Base-by-base conservation (phyloP, 2,329 filamentous ascomycete species). In the Aspergillus sojae region DNA sequence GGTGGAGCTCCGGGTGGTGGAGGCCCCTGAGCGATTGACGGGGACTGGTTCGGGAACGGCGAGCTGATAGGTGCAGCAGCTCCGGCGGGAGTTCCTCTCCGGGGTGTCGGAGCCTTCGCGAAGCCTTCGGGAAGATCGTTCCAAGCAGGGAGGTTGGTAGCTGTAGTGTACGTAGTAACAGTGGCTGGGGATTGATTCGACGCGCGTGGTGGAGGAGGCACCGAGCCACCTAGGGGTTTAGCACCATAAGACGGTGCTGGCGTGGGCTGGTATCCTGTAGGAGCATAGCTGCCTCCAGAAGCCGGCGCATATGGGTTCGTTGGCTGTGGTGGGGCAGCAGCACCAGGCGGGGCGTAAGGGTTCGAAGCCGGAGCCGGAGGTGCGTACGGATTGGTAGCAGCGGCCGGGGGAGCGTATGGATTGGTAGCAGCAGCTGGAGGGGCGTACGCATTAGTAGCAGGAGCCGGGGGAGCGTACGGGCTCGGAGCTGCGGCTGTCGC, bases 61-160 rank as follows among this genome's bases (percentile, higher is more conserved):
- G 91, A 88, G n/a, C 84, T 87, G 57, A 93, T 88, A 3, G 90
- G 83, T 58, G 88, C 86, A 50, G 80, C 74, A 36, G 74, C 74
- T 23, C 88, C 82, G 61, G 84, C 88, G 2, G 94, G 93, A 1
- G 94, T 97, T 53, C 85, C 84, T 74, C 90, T 88, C 68, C 94
- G 88, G 26, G 89, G 85, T 16, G 87, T 85, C n/a, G 90, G 85
- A 60, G 86, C 82, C 81, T 94, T 92, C 53, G 87, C 85, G 53
- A 98, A 88, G 61, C 81, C 91, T 72, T 97, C 86, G 1, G 95
- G 95, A 58, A 96, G 90, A 77, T 99, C 95, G 71, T 99, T 99
- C 95, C 95, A 99, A 70, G 91, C 91, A 32, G 89, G 87, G 67
- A 89, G 89, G 67, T 91, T 90, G 73, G 89, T 89, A 62, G 87